Evolutionary conservation across 441 rosid species (phyloP), one percentile per base, ranked within the genome.

Genomic region (Corymbia citriodora): DNA sequence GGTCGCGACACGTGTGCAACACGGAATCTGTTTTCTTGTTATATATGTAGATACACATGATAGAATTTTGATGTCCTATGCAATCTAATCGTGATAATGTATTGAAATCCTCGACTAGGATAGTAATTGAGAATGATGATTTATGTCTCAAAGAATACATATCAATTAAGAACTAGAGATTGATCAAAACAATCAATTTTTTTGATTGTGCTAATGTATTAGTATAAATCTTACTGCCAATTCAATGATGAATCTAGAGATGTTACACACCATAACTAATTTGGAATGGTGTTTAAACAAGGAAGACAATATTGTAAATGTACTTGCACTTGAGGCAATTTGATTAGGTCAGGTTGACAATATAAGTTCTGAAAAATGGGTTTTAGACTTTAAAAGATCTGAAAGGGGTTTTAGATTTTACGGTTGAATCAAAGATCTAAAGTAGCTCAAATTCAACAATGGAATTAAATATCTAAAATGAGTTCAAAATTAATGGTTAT

Each of bases 91-190:
- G 0, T 57, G 63, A 57, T 29, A 57, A 21, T 57, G 63, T 23
- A 57, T 57, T 57, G 63, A 57, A 57, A 57, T 57, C 25, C 29
- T 23, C 0, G 29, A 5, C 29, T 0, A 2, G 0, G 29, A 16
- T 57, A 21, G 63, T 57, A 57, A 57, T 29, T 13, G 10, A 57
- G 63, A 57, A 57, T 57, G 63, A 57, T 57, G 29, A 11, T 40
- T 57, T 6, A 10, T 57, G 63, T 57, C 63, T 57, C 7, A 0
- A 9, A 27, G 10, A 57, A 57, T 57, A 57, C 63, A 57, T 57
- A 23, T 57, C 5, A 57, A 57, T 57, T 57, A 57, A 15, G 68
- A 61, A 10, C 3, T 27, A 7, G 15, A 61, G 68, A 61, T 27
- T n/a, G 15, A 29, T 63, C 5, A 29, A 5, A 17, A 13, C 18